Evolutionary conservation across 139 green algal genomes (phyloP).

Genomic region (Chara braunii): DNA sequence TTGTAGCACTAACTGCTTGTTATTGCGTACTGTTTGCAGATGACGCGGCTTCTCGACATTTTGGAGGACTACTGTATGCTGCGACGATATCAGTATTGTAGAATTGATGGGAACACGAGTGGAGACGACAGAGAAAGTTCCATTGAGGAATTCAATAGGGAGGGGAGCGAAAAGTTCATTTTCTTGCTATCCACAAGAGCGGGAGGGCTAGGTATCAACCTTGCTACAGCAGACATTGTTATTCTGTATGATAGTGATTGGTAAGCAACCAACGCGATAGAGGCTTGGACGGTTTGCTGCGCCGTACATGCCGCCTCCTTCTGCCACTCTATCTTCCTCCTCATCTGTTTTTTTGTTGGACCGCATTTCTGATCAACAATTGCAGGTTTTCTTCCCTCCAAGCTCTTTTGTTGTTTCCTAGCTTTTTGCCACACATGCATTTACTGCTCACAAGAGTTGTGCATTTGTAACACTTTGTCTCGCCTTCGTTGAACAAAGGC

Average conservation of each 20-base stretch:
- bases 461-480: too few species aligned
- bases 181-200: slow-evolving; percentile 93
- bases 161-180: slow-evolving; percentile 80
- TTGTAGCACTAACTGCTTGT: too few species aligned
- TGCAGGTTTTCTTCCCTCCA: too few species aligned
- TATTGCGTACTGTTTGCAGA: too few species aligned
- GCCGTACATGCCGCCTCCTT: neutral
- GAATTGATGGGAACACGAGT: slow-evolving; percentile 94
- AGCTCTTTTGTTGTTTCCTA: too few species aligned
- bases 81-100: slow-evolving; percentile 74
- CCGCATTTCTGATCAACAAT: too few species aligned
- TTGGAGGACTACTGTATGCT: slow-evolving; percentile 92
- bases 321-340: neutral
- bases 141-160: slow-evolving; percentile 85
- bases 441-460: too few species aligned
- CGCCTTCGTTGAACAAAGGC: too few species aligned
- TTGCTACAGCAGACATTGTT: slow-evolving; percentile 93
- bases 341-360: neutral
- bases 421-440: too few species aligned
- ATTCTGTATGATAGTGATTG: slow-evolving; percentile 92
- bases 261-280: slow-evolving; percentile 53
- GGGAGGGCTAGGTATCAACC: slow-evolving; percentile 93
- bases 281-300: slow-evolving; percentile 48
- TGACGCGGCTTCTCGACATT: slow-evolving; percentile 94
- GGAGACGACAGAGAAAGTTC: slow-evolving; percentile 76